Base-by-base conservation (phyloP, 495 filamentous ascomycete species). In the Penicillium simplicissimum region DNA sequence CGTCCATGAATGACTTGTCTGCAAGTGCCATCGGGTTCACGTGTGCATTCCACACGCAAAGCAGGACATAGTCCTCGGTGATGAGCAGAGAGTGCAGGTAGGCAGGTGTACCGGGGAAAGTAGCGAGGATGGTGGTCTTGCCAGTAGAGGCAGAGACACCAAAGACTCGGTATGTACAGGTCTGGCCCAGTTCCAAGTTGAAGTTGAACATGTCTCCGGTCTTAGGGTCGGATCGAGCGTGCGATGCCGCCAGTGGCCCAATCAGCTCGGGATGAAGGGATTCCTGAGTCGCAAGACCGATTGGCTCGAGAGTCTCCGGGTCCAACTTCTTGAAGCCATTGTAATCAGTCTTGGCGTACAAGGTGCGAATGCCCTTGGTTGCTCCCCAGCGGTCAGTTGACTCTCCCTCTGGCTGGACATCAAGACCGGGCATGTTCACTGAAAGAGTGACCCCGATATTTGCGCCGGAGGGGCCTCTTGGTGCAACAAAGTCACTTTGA, bases 151-250 rank as follows among this genome's bases (percentile, higher is more conserved):
- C 82, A 8, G 77, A 86, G 14, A 86, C 82, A 5, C 74, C 68
- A 69, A 93, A 93, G 31, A 93, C 67, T 2, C 87, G 85, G 63
- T 93, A 95, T 0, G 81, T 83, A 6, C 76, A 62, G 0, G 61
- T 65, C 14, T 52, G 55, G 10, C 79, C 81, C 5, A 86, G 45
- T 1, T 79, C 66, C 36, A 91, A 82, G 68, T 93, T 93, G 76
- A 81, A 92, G 67, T 92, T 93, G 76, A 82, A 91, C n/a, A 90
- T 68, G 61, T 93, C 89, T 2, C 91, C 90, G 0, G 87, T 92
- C 0, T 77, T 64, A 0, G 88, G 90, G 63, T 92, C 89, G 0
- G 79, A 78, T n/a, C 85, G 84, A 7, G 88, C 83, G 68, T 93
- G 91, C 3, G 90, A 80, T 21, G 82, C 84, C 5, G 86, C 81